Base-by-base conservation (phyloP, 2,329 filamentous ascomycete species). In the Diaporthe batatas region DNA sequence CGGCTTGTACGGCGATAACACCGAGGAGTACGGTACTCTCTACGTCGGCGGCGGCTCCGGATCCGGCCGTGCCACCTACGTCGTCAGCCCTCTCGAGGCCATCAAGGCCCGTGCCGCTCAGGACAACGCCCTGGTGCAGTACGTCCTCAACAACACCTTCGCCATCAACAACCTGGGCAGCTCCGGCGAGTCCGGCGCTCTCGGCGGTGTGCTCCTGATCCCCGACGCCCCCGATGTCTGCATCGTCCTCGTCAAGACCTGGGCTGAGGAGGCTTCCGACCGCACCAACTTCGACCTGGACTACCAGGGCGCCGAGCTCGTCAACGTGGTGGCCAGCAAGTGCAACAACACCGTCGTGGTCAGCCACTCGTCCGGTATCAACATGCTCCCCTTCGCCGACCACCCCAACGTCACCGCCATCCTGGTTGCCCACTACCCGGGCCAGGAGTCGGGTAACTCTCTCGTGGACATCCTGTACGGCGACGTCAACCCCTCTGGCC, bases 241-340 rank as follows among this genome's bases (percentile, higher is more conserved):
- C 79, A 81, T 91, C n/a, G 88, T 91, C 39, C 89, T 91, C 80
- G 82, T 91, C 72, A 91, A 91, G 79, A 88, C 91, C 5, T 91
- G 92, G 82, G 88, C 90, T 5, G 90, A 91, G 16, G 92, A 94
- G 80, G 84, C 83, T 78, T 88, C 89, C 1, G 93, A 88, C 77
- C 82, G 90, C 64, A 82, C 83, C 53, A 86, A 85, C 77, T 83
- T 88, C 5, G 83, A 84, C 32, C 84, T 92, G 70, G 86, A 88
- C 75, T 92, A 90, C 77, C 88, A 93, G 77, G 86, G 91, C 11
- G 89, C 89, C 71, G 86, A 92, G 67, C 84, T 93, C 11, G 87
- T 93, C 51, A 80, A 86, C 65, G 83, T 85, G 6, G 77, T 87
- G 8, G 83, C 87, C 7, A 77, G 79, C 47, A 77, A 79, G 72